Conservation (phyloP, 78 protist genomes). For the Mastigamoeba balamuthi region DNA sequence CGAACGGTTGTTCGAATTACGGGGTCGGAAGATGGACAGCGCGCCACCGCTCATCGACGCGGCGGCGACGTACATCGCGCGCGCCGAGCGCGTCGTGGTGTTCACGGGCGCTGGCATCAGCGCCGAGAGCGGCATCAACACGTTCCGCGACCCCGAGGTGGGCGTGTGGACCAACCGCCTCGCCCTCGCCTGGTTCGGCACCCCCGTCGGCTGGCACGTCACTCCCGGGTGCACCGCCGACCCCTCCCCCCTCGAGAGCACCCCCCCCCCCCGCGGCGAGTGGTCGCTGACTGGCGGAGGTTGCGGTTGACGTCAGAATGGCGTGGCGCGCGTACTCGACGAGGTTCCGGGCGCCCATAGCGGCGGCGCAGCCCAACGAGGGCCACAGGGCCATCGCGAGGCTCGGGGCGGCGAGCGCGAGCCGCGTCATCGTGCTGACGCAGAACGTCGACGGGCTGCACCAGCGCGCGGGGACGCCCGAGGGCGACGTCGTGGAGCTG, state of each 20-base stretch:
- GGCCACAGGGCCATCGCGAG: conserved; percentile 1
- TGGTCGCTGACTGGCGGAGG: conserved; percentile 4
- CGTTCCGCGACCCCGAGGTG: conserved; percentile 4
- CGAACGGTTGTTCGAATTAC: too few relatives aligned
- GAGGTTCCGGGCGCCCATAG: neutral
- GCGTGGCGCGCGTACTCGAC: neutral
- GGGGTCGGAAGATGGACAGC: too few relatives aligned
- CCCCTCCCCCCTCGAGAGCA: neutral
- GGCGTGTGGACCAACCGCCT: too few relatives aligned
- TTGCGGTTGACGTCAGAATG: neutral
- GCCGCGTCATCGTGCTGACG: neutral
- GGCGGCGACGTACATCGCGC: too few relatives aligned
- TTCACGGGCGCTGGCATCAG: conserved; percentile 19
- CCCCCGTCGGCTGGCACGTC: too few relatives aligned
- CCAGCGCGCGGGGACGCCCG: neutral
- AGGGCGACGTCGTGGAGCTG: neutral
- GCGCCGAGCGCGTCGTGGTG: conserved; percentile 7
- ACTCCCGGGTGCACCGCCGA: too few relatives aligned
- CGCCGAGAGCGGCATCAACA: neutral
- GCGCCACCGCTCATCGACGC: too few relatives aligned
- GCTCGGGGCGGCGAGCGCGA: neutral
- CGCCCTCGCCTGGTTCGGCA: too few relatives aligned
- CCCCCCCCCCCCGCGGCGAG: neutral
- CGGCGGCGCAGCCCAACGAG: conserved; percentile 1
- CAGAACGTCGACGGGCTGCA: conserved; percentile 17